Conservation (phyloP, 495 filamentous ascomycete genomes). For the Tirmania nivea region DNA sequence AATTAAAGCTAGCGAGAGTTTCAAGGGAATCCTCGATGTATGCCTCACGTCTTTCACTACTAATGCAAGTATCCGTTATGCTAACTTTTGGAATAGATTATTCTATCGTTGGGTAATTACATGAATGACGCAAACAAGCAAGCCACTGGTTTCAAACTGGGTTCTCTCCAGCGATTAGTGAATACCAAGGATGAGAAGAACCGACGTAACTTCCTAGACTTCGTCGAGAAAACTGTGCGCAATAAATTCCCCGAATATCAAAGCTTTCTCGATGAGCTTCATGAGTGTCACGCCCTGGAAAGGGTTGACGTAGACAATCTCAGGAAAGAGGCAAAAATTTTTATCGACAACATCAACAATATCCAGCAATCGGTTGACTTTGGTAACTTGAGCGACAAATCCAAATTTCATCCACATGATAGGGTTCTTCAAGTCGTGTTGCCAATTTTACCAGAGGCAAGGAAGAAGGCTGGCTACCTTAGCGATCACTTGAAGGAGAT, state of each 20-base stretch:
- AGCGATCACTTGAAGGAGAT: conserved; percentile 85
- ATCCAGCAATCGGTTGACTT: conserved; percentile 78
- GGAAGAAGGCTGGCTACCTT: conserved; percentile 92
- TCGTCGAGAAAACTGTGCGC: conserved; percentile 92
- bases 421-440: conserved; percentile 81
- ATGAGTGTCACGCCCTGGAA: conserved; percentile 57
- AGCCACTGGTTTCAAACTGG: conserved; percentile 90
- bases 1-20: conserved; percentile 63
- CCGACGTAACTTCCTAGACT: conserved; percentile 81
- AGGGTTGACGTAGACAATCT: conserved; percentile 93
- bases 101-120: conserved; percentile 95
- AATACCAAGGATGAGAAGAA: conserved; percentile 99
- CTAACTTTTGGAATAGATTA: conserved; percentile 27
- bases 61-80: background rate
- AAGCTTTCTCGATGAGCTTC: conserved; percentile 64
- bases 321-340: conserved; percentile 68
- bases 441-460: conserved; percentile 85
- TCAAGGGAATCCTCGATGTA: conserved; percentile 79
- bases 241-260: conserved; percentile 95
- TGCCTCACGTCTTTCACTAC: background rate
- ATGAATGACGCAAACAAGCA: conserved; percentile 99
- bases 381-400: conserved; percentile 85
- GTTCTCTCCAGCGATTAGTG: conserved; percentile 74
- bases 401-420: conserved; percentile 95
- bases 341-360: conserved; percentile 86